Percentiles rank a stretch among this genome's conserved stretches.
These are phyloP conservation scores for Ceratobasidium sp. DNA, from an alignment of 1,284 basidiomycete species.

Conservation along the genomic window DNA sequence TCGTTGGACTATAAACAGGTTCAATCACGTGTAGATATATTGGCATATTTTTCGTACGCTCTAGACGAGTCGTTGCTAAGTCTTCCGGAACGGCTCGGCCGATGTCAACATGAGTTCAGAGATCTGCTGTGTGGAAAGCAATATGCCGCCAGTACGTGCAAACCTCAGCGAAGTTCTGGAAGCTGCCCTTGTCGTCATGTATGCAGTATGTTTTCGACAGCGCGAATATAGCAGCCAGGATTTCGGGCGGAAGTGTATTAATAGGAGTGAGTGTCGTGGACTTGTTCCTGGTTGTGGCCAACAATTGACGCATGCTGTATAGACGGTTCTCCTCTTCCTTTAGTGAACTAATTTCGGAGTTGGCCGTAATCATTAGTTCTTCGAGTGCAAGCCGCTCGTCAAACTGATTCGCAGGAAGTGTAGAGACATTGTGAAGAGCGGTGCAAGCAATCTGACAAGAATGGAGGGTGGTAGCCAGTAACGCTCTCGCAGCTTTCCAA, in stretches of 20 bases:
- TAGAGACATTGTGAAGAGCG: background rate
- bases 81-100: background rate
- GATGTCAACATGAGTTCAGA: background rate
- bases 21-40: background rate
- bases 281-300: background rate
- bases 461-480: background rate
- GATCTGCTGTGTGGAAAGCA: background rate
- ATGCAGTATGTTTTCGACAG: background rate
- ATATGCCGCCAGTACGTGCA: slow-evolving; percentile 1
- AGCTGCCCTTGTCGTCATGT: background rate
- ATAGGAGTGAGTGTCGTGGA: background rate
- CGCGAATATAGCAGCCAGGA: background rate
- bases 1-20: background rate
- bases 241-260: background rate
- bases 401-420: background rate
- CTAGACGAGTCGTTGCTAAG: background rate
- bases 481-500: background rate
- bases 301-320: background rate
- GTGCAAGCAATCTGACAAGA: background rate
- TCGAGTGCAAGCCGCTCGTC: background rate
- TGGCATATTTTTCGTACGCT: background rate
- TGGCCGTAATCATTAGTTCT: background rate
- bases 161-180: background rate
- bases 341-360: background rate
- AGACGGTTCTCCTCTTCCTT: background rate